A percentile compares a stretch with the other conserved stretches of the same genome.
These are phyloP conservation scores for Paracoccidioides brasiliensis DNA, from an alignment of 2,329 filamentous ascomycete genomes.

Conservation along the genomic window DNA sequence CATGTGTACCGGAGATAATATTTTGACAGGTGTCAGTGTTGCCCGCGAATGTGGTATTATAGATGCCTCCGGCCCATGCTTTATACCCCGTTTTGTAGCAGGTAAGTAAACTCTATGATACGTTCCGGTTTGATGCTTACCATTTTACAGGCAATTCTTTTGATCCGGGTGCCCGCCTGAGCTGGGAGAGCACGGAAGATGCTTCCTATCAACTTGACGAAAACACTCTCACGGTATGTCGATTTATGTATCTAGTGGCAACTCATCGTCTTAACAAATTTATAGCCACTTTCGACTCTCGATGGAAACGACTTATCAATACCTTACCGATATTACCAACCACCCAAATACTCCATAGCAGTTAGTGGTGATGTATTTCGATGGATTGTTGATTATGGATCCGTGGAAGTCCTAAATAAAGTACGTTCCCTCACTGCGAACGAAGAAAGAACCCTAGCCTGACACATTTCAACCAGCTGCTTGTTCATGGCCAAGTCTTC, in stretches of 20 bases:
- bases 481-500: constrained; percentile 83
- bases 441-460: background rate
- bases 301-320: constrained; percentile 65
- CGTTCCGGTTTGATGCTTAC: constrained; percentile 7
- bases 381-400: constrained; percentile 87
- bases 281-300: constrained; percentile 57
- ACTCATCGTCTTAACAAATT: background rate
- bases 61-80: constrained; percentile 71
- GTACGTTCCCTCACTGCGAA: constrained; percentile 30
- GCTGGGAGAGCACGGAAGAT: constrained; percentile 95
- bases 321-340: constrained; percentile 69
- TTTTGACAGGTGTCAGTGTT: constrained; percentile 64
- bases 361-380: constrained; percentile 89
- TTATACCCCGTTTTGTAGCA: constrained; percentile 76
- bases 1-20: constrained; percentile 90
- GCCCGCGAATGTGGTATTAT: constrained; percentile 73
- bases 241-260: background rate
- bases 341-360: constrained; percentile 77
- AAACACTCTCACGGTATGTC: constrained; percentile 36
- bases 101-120: constrained; percentile 31
- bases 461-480: constrained; percentile 47
- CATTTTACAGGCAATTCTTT: constrained; percentile 47
- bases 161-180: constrained; percentile 58
- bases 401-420: constrained; percentile 60
- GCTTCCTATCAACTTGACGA: constrained; percentile 63